Evolutionary conservation across 2,329 filamentous ascomycete species (phyloP).

Genomic region (Talaromyces sp.): DNA sequence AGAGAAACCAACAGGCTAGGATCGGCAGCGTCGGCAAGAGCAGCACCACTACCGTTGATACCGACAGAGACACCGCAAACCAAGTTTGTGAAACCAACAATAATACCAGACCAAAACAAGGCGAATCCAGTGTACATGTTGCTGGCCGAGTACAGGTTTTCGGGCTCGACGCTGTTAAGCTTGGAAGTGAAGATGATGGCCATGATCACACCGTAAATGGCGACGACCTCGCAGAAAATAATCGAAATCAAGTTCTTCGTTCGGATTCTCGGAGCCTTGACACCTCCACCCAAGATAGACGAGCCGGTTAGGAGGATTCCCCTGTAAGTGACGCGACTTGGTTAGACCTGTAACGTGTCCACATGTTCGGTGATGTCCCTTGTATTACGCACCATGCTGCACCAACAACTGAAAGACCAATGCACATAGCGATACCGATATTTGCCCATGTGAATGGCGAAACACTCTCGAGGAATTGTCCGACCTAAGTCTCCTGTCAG

Average conservation of each 20-base stretch:
- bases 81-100: conserved; percentile 92
- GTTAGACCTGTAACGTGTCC: background rate
- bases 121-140: conserved; percentile 95
- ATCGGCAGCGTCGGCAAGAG: conserved; percentile 91
- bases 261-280: conserved; percentile 92
- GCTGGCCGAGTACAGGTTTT: conserved; percentile 64
- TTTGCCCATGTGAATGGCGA: conserved; percentile 93
- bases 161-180: conserved; percentile 60
- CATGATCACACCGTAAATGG: conserved; percentile 99
- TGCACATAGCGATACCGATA: conserved; percentile 87
- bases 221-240: conserved; percentile 99
- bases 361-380: background rate
- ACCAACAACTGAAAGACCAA: conserved; percentile 91
- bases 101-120: conserved; percentile 91
- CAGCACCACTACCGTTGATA: conserved; percentile 96
- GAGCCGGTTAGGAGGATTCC: conserved; percentile 98
- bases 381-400: conserved; percentile 73
- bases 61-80: conserved; percentile 95
- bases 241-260: conserved; percentile 99
- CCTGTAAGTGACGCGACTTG: conserved; percentile 50
- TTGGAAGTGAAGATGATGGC: conserved; percentile 96
- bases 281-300: conserved; percentile 93
- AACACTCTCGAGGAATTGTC: conserved; percentile 86
- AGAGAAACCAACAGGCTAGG: conserved; percentile 65
- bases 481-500: conserved; percentile 56